Percentiles rank a stretch among this genome's conserved stretches.
phyloP scores from a whole-genome alignment of 2,329 filamentous ascomycete genomes.

The Penicillium sclerotiorum region DNA sequence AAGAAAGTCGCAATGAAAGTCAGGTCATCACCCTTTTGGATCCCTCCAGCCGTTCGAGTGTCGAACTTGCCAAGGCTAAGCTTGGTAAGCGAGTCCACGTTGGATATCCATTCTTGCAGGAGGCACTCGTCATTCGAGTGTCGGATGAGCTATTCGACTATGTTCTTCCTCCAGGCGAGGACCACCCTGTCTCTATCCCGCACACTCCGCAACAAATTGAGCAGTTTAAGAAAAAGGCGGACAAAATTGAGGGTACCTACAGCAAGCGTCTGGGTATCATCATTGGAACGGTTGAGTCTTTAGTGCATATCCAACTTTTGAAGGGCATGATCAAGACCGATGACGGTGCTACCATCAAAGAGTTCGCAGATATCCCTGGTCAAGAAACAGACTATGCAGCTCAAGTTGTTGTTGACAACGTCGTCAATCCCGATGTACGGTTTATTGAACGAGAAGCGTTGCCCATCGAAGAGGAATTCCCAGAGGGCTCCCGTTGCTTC shows the following conservation, averaged over 20 bases:
- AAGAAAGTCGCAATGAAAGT: slow-evolving; percentile 94
- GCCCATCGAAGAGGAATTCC: slow-evolving; percentile 89
- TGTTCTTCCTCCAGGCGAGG: slow-evolving; percentile 66
- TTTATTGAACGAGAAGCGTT: slow-evolving; percentile 90
- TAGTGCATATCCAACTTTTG: slow-evolving; percentile 91
- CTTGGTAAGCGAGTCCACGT: slow-evolving; percentile 86
- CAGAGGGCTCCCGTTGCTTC: slow-evolving; percentile 78
- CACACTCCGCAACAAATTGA: slow-evolving; percentile 77
- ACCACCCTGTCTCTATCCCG: slow-evolving; percentile 67
- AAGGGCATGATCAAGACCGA: slow-evolving; percentile 90
- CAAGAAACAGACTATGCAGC: slow-evolving; percentile 88
- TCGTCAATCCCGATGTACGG: slow-evolving; percentile 85
- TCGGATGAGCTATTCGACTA: slow-evolving; percentile 95
- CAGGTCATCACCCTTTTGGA: slow-evolving; percentile 86
- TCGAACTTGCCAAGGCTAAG: slow-evolving; percentile 73
- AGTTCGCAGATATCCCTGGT: slow-evolving; percentile 83
- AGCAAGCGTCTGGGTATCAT: slow-evolving; percentile 88
- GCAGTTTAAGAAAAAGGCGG: slow-evolving; percentile 81
- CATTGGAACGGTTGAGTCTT: slow-evolving; percentile 81
- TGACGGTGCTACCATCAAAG: slow-evolving; percentile 86
- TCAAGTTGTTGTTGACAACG: slow-evolving; percentile 86
- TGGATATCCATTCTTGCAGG: slow-evolving; percentile 92
- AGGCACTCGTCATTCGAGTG: slow-evolving; percentile 85
- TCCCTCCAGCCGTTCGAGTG: slow-evolving; percentile 69
- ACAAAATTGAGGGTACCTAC: slow-evolving; percentile 81